phyloP scores from a whole-genome alignment of 805 yeast genomes.

The Lipomyces japonicus region DNA sequence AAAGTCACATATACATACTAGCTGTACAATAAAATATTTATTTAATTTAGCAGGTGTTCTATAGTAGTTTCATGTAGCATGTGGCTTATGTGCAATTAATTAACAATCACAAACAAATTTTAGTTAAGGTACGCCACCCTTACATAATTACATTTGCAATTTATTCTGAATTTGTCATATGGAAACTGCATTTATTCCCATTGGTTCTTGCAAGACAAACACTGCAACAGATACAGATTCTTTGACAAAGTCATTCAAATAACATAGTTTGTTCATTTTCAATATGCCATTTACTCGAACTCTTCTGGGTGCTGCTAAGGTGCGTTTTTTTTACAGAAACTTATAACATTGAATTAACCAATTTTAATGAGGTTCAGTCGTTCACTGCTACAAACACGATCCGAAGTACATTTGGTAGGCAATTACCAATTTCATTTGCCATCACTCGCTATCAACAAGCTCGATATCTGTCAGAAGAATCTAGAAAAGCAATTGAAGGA shows the following conservation, averaged over 20 bases:
- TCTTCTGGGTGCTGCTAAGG: conserved; percentile 11
- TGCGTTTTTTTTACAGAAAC: background rate
- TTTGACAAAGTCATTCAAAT: background rate
- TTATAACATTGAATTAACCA: background rate
- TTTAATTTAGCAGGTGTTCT: no score
- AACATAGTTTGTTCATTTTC: background rate
- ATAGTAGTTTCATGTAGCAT: no score
- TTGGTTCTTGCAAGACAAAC: no score
- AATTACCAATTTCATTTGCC: conserved; percentile 10
- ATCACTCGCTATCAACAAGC: conserved; percentile 18
- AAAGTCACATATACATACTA: no score
- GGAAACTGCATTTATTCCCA: no score
- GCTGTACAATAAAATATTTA: no score
- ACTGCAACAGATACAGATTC: no score
- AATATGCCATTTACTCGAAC: conserved; percentile 17
- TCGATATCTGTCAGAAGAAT: conserved; percentile 69
- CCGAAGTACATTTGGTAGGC: conserved; percentile 5
- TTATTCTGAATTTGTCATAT: no score
- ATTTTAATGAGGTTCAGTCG: conserved; percentile 8
- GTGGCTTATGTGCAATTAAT: no score
- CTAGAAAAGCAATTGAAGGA: conserved; percentile 74
- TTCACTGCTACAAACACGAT: conserved; percentile 9
- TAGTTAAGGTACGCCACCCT: no score
- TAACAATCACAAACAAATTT: no score
- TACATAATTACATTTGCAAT: no score